Conservation (phyloP, 495 filamentous ascomycete species). For the Letharia columbiana region DNA sequence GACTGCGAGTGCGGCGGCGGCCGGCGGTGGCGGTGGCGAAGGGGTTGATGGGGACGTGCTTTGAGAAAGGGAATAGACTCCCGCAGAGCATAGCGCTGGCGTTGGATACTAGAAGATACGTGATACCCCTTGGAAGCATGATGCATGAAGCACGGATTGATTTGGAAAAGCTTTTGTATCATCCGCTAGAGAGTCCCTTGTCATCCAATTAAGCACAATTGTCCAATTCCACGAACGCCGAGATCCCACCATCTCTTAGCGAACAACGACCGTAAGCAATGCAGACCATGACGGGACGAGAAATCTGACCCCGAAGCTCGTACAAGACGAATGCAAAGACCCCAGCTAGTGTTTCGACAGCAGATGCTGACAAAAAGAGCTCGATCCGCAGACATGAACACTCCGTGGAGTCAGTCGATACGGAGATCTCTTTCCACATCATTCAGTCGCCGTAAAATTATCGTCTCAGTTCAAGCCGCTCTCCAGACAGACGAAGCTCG, state of each 20-base stretch:
- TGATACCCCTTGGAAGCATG: constrained; percentile 18
- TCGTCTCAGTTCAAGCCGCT: not conserved
- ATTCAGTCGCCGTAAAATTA: constrained; percentile 1
- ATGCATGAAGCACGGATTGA: not conserved
- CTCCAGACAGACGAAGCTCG: constrained; percentile 8
- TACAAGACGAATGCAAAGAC: not conserved
- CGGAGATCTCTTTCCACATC: constrained; percentile 6
- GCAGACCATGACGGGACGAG: not conserved
- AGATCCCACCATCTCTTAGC: not conserved
- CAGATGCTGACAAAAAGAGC: constrained; percentile 9
- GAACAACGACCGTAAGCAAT: not conserved
- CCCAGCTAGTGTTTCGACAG: not conserved
- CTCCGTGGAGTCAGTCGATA: constrained; percentile 20
- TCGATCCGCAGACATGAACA: constrained; percentile 16
- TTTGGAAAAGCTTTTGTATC: constrained; percentile 7
- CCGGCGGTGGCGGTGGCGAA: constrained; percentile 18
- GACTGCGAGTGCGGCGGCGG: constrained; percentile 27
- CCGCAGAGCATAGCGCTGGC: constrained; percentile 42
- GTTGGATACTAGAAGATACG: constrained; percentile 25
- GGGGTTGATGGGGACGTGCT: constrained; percentile 20
- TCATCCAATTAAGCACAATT: not conserved
- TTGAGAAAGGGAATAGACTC: constrained; percentile 24
- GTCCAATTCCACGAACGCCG: not conserved
- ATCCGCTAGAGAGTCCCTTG: not conserved
- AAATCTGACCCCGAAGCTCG: not conserved